Percentiles rank a stretch among this genome's conserved stretches.
Conservation (phyloP, 805 yeast species). For the Tetrapisispora nanseiensis region DNA sequence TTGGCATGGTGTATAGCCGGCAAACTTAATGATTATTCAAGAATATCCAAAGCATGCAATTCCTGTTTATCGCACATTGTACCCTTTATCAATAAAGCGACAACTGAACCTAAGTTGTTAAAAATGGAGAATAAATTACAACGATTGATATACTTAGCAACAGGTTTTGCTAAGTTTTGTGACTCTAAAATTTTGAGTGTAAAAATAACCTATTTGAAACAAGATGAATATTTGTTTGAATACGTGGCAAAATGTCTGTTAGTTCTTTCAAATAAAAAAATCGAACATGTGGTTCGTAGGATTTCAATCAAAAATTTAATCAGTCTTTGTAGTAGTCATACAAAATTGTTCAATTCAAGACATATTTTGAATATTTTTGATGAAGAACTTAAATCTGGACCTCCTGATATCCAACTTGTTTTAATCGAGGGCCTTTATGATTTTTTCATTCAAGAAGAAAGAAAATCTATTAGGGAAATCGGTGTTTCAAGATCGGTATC, state of each 20-base stretch:
- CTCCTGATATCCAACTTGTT: constrained; percentile 37
- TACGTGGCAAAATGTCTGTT: constrained; percentile 51
- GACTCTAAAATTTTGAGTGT: constrained; percentile 36
- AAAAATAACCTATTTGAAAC: constrained; percentile 24
- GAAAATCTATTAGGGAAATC: constrained; percentile 32
- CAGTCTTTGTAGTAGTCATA: constrained; percentile 49
- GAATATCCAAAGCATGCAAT: constrained; percentile 52
- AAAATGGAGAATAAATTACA: constrained; percentile 38
- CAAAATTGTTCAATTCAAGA: constrained; percentile 54
- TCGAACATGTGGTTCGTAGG: constrained; percentile 33
- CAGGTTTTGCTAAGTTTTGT: constrained; percentile 64
- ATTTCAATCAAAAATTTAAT: constrained; percentile 51
- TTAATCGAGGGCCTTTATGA: constrained; percentile 49
- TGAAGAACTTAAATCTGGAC: constrained; percentile 33
- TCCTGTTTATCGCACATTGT: constrained; percentile 46
- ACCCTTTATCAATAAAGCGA: constrained; percentile 34
- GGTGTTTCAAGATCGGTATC: constrained; percentile 34
- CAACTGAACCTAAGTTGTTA: constrained; percentile 14
- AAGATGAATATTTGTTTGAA: constrained; percentile 47
- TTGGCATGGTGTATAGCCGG: constrained; percentile 49
- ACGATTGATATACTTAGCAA: constrained; percentile 52
- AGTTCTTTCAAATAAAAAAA: constrained; percentile 37
- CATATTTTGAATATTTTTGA: constrained; percentile 46
- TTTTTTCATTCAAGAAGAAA: constrained; percentile 50
- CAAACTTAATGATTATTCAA: constrained; percentile 36